Percentiles rank a stretch among this genome's conserved stretches.
Evolutionary conservation across 805 yeast genomes (phyloP).

Genomic region (Teunomyces gatunensis): DNA sequence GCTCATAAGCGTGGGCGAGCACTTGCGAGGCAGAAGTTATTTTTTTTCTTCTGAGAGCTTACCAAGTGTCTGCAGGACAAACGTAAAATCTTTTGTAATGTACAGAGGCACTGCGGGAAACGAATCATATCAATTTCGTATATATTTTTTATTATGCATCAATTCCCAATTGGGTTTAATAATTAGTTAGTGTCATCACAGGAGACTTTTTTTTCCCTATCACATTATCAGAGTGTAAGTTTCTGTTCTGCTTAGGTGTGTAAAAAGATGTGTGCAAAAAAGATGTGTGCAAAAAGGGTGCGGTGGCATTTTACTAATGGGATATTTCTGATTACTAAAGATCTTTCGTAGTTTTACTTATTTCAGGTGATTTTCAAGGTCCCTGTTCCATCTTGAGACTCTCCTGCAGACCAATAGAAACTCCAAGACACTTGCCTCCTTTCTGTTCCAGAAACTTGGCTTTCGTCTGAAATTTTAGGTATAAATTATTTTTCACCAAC

Average conservation of each 20-base stretch:
- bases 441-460: background rate
- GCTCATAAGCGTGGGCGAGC: background rate
- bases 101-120: background rate
- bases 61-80: background rate
- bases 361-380: background rate
- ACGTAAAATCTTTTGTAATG: background rate
- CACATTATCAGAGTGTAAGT: background rate
- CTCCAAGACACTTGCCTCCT: background rate
- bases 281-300: background rate
- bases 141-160: background rate
- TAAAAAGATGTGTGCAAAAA: too few relatives aligned
- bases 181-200: background rate
- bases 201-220: background rate
- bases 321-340: too few relatives aligned
- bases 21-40: background rate
- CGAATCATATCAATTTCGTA: background rate
- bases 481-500: background rate
- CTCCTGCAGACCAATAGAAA: background rate
- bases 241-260: background rate
- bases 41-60: background rate
- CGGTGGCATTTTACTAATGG: background rate
- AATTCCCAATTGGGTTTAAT: background rate
- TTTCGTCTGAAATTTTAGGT: conserved; percentile 2
- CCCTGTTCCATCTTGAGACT: background rate
- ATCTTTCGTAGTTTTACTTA: too few relatives aligned